Percentiles rank a stretch among this genome's conserved stretches.
phyloP scores from a whole-genome alignment of 768 basidiomycete species.

The Panaeolus cyanescens region DNA sequence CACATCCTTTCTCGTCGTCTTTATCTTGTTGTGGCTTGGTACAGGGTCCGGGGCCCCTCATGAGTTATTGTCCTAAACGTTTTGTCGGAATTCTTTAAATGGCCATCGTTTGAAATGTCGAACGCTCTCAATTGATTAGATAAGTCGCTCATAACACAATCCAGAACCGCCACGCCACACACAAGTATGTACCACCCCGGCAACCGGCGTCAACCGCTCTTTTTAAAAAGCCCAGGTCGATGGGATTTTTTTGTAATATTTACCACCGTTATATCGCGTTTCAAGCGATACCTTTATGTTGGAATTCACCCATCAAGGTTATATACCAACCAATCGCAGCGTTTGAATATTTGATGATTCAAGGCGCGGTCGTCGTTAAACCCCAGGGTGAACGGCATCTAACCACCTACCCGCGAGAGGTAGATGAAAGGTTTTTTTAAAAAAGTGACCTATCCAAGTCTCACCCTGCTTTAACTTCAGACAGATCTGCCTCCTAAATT shows the following conservation, averaged over 20 bases:
- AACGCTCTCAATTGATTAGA: not conserved
- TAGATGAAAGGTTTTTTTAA: too few relatives aligned
- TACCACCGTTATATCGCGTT: too few relatives aligned
- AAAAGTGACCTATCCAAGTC: too few relatives aligned
- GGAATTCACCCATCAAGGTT: too few relatives aligned
- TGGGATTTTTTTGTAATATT: too few relatives aligned
- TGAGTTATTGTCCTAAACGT: not conserved
- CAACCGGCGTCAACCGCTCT: constrained; percentile 1
- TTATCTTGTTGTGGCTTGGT: not conserved
- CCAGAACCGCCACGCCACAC: not conserved
- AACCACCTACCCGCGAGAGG: too few relatives aligned
- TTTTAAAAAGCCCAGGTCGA: not conserved
- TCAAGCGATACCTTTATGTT: too few relatives aligned
- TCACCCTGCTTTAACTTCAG: not conserved
- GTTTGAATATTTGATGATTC: too few relatives aligned
- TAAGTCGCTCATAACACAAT: not conserved
- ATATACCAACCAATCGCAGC: too few relatives aligned
- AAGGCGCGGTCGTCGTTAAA: too few relatives aligned
- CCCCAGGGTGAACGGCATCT: too few relatives aligned
- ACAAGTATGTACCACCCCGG: not conserved
- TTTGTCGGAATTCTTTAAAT: not conserved
- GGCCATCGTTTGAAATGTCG: not conserved
- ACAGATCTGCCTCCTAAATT: not conserved
- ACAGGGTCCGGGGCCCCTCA: constrained; percentile 1
- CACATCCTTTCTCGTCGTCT: not conserved